A percentile compares a stretch with the other conserved stretches of the same genome.
phyloP scores from a whole-genome alignment of 495 filamentous ascomycete genomes.

The Podospora anserina region DNA sequence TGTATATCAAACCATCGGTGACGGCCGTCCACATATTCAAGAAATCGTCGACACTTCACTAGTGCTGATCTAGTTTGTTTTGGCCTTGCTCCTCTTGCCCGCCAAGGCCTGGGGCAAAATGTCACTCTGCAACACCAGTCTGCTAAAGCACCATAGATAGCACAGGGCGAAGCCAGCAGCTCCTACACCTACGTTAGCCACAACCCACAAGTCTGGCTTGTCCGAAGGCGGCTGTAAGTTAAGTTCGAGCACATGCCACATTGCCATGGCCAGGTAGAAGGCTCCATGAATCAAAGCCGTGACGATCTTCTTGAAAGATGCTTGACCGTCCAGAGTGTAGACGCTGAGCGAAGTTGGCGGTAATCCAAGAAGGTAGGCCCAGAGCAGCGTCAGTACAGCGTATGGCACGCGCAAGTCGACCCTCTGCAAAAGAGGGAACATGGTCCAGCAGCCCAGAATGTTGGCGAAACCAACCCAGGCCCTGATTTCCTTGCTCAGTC shows the following conservation, averaged over 20 bases:
- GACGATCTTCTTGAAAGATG: constrained; percentile 46
- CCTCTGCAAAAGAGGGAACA: constrained; percentile 84
- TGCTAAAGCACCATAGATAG: constrained; percentile 85
- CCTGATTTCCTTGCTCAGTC: constrained; percentile 68
- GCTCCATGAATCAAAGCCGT: constrained; percentile 66
- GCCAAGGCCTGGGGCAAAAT: constrained; percentile 31
- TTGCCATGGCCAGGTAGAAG: constrained; percentile 73
- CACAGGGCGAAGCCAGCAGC: constrained; percentile 80
- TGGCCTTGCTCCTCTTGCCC: constrained; percentile 35
- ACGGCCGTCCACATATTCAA: background rate
- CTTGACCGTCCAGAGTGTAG: constrained; percentile 53
- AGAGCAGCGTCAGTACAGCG: constrained; percentile 73
- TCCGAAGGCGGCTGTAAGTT: constrained; percentile 61
- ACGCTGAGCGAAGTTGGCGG: constrained; percentile 70
- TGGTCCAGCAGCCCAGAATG: constrained; percentile 84
- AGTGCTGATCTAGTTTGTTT: constrained; percentile 31
- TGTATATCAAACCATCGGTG: background rate
- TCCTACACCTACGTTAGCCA: constrained; percentile 81
- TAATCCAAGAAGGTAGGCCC: constrained; percentile 85
- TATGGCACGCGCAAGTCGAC: constrained; percentile 86
- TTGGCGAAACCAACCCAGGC: constrained; percentile 94
- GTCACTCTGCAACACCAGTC: constrained; percentile 60
- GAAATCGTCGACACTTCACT: background rate
- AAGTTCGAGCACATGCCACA: constrained; percentile 74
- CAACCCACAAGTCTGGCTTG: constrained; percentile 93